A percentile compares a stretch with the other conserved stretches of the same genome.
phyloP scores from a whole-genome alignment of 1,284 basidiomycete species.

The Heterobasidion parviporum region DNA sequence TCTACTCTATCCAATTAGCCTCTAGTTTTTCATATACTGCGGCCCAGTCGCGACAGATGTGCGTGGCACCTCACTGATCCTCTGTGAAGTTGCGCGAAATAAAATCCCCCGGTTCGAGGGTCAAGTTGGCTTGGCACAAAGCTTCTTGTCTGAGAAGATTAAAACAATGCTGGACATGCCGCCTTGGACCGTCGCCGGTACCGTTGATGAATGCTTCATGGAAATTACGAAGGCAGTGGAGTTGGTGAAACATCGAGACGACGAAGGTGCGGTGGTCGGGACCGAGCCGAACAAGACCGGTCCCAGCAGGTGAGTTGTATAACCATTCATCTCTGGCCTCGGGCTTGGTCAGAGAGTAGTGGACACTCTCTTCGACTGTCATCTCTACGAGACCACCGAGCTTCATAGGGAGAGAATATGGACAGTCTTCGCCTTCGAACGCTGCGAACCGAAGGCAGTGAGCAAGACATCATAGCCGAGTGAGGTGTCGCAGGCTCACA shows the following conservation, averaged over 20 bases:
- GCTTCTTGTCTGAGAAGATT: conserved; percentile 25
- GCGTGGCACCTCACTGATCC: conserved; percentile 15
- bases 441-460: too few species aligned
- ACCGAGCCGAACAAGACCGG: conserved; percentile 10
- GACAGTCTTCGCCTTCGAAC: too few species aligned
- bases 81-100: conserved; percentile 14
- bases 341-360: conserved; percentile 6
- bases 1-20: neutral
- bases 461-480: too few species aligned
- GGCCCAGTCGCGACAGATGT: conserved; percentile 21
- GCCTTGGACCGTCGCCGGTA: neutral
- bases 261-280: conserved; percentile 15
- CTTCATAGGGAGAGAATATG: too few species aligned
- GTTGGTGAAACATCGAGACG: conserved; percentile 23
- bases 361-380: conserved; percentile 10
- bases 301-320: conserved; percentile 7
- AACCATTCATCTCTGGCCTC: conserved; percentile 10
- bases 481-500: too few species aligned
- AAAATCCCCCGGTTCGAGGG: conserved; percentile 24
- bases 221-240: conserved; percentile 21
- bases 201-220: neutral
- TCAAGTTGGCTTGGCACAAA: conserved; percentile 26
- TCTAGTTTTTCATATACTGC: neutral
- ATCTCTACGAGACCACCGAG: neutral
- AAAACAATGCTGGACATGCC: conserved; percentile 26